Evolutionary conservation across 2,329 filamentous ascomycete species (phyloP).

Genomic region (Botrytis fabae): DNA sequence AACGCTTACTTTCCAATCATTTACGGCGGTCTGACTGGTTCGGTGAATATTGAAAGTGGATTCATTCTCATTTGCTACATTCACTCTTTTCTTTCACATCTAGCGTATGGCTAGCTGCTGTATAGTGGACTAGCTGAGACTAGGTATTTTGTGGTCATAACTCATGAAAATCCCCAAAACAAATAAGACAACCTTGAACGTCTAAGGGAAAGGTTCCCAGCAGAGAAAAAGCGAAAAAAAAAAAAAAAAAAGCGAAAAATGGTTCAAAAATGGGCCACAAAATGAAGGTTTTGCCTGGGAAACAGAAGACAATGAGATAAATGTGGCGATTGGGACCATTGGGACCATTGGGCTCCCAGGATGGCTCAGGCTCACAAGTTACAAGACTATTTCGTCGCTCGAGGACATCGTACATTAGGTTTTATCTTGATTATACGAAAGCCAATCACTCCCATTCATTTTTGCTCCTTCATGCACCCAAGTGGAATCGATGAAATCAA

Average conservation of each 20-base stretch:
- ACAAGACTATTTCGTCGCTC: neutral
- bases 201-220: neutral
- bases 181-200: neutral
- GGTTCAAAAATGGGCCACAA: neutral
- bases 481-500: neutral
- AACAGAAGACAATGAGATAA: neutral
- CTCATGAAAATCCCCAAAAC: neutral
- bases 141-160: neutral
- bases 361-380: neutral
- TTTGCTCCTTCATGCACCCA: neutral
- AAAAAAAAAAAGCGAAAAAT: neutral
- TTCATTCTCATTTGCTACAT: neutral
- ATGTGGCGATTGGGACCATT: slow-evolving; percentile 9
- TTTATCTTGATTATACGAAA: slow-evolving; percentile 4
- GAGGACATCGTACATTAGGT: neutral
- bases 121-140: neutral
- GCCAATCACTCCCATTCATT: neutral
- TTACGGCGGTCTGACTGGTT: slow-evolving; percentile 3
- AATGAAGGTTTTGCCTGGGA: neutral
- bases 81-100: neutral
- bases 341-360: slow-evolving; percentile 7
- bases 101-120: neutral
- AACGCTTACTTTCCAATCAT: neutral
- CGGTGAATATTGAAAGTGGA: slow-evolving; percentile 1
- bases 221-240: neutral